Evolutionary conservation across 1,284 basidiomycete species (phyloP).

Genomic region (Amylostereum areolatum): DNA sequence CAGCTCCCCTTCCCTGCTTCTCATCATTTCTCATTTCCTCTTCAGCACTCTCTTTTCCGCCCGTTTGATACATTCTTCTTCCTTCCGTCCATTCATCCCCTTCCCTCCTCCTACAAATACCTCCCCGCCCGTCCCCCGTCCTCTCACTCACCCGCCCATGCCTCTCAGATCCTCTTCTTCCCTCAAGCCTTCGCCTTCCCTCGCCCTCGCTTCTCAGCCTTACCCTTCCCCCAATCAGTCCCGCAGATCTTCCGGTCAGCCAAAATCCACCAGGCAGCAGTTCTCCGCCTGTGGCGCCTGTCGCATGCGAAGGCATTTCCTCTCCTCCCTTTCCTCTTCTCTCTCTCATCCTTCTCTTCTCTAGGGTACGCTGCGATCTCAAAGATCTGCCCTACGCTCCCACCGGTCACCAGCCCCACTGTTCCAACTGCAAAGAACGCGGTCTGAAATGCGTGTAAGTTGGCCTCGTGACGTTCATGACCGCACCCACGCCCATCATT

Average conservation of each 20-base stretch:
- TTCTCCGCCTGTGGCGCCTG: slow-evolving; percentile 88
- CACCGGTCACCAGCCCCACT: slow-evolving; percentile 51
- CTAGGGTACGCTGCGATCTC: slow-evolving; percentile 74
- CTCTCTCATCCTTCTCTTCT: slow-evolving; percentile 1
- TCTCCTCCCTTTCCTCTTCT: slow-evolving; percentile 6
- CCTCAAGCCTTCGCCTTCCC: slow-evolving; percentile 17
- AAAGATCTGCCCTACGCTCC: slow-evolving; percentile 57
- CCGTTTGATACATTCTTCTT: slow-evolving; percentile 8
- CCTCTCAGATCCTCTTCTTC: slow-evolving; percentile 32
- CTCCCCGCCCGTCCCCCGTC: slow-evolving; percentile 2
- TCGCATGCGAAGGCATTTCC: slow-evolving; percentile 68
- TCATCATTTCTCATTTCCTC: slow-evolving; percentile 2
- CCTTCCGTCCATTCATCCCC: slow-evolving; percentile 9
- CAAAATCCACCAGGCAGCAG: slow-evolving; percentile 73
- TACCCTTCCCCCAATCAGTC: slow-evolving; percentile 30
- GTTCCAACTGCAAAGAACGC: slow-evolving; percentile 84
- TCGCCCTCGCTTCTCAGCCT: slow-evolving; percentile 24
- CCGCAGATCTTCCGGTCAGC: slow-evolving; percentile 49
- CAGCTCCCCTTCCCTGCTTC: slow-evolving; percentile 8
- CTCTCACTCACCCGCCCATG: slow-evolving; percentile 5
- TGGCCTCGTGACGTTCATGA: slow-evolving; percentile 5
- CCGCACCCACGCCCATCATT: background rate
- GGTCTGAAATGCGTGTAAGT: slow-evolving; percentile 82
- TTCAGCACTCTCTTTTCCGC: slow-evolving; percentile 2
- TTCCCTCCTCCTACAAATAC: slow-evolving; percentile 12